These are phyloP conservation scores for Phytophthora pini DNA, from an alignment of 352 stramenopile species.

Conservation along the genomic window DNA sequence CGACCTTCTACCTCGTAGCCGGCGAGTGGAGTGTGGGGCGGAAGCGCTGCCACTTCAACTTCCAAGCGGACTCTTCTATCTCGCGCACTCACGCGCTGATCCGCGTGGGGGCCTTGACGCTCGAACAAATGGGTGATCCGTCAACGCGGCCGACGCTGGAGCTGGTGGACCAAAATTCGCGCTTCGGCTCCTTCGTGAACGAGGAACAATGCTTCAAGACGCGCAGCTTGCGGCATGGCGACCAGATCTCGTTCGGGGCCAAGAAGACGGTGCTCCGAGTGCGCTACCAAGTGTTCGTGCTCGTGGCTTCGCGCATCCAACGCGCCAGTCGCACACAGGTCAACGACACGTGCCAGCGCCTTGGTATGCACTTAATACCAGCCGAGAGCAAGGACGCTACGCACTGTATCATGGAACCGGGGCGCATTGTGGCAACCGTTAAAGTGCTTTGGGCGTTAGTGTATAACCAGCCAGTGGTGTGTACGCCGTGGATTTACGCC, in stretches of 20 bases:
- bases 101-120: conserved; percentile 67
- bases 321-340: conserved; percentile 62
- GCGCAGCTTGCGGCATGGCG: conserved; percentile 62
- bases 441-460: conserved; percentile 90
- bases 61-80: conserved; percentile 83
- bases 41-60: conserved; percentile 88
- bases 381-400: conserved; percentile 68
- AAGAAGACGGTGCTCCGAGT: conserved; percentile 84
- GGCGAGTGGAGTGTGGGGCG: conserved; percentile 87
- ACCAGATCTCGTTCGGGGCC: conserved; percentile 84
- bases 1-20: conserved; percentile 82
- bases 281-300: conserved; percentile 83
- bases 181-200: conserved; percentile 90
- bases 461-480: conserved; percentile 86
- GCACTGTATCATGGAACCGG: conserved; percentile 89
- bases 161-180: conserved; percentile 82
- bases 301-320: conserved; percentile 79
- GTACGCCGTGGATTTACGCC: conserved; percentile 80
- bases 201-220: conserved; percentile 64
- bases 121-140: conserved; percentile 66
- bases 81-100: conserved; percentile 81
- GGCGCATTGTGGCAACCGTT: conserved; percentile 78
- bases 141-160: conserved; percentile 66
- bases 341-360: conserved; percentile 77
- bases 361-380: conserved; percentile 82